Evolutionary conservation across 2,329 filamentous ascomycete genomes (phyloP).

Genomic region (Malbranchea zuffiana): DNA sequence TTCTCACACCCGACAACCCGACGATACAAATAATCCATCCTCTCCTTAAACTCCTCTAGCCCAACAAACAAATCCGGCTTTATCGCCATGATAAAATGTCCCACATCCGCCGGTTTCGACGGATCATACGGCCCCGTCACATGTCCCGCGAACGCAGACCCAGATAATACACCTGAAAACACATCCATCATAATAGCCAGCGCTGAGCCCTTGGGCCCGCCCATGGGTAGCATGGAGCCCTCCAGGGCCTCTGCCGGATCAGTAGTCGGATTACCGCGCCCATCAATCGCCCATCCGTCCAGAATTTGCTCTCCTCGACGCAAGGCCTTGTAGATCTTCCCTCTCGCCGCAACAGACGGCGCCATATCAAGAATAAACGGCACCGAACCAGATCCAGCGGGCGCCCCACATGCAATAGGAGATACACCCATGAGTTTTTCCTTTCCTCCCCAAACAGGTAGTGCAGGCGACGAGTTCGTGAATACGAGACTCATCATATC

Average conservation of each 20-base stretch:
- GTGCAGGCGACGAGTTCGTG: constrained; percentile 60
- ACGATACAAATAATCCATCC: constrained; percentile 49
- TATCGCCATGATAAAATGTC: constrained; percentile 60
- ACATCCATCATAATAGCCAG: constrained; percentile 81
- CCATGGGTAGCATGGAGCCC: constrained; percentile 78
- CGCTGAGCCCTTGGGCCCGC: constrained; percentile 69
- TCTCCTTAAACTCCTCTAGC: constrained; percentile 53
- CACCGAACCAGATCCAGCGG: constrained; percentile 43
- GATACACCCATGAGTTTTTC: constrained; percentile 62
- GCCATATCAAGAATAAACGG: constrained; percentile 49
- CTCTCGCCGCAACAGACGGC: constrained; percentile 35
- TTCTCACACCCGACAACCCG: constrained; percentile 44
- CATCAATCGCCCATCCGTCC: constrained; percentile 60
- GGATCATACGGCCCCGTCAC: constrained; percentile 69
- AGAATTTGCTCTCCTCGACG: constrained; percentile 35
- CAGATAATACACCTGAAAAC: constrained; percentile 66
- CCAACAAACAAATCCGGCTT: constrained; percentile 66
- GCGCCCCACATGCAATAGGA: constrained; percentile 64
- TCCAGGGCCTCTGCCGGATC: constrained; percentile 60
- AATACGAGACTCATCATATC: constrained; percentile 61
- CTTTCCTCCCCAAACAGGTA: constrained; percentile 60
- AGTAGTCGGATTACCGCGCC: constrained; percentile 55
- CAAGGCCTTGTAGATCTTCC: constrained; percentile 38
- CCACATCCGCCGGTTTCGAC: constrained; percentile 56
- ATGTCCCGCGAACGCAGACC: constrained; percentile 65